Evolutionary conservation across 2,329 filamentous ascomycete species (phyloP).

Genomic region (Cercospora zeina): DNA sequence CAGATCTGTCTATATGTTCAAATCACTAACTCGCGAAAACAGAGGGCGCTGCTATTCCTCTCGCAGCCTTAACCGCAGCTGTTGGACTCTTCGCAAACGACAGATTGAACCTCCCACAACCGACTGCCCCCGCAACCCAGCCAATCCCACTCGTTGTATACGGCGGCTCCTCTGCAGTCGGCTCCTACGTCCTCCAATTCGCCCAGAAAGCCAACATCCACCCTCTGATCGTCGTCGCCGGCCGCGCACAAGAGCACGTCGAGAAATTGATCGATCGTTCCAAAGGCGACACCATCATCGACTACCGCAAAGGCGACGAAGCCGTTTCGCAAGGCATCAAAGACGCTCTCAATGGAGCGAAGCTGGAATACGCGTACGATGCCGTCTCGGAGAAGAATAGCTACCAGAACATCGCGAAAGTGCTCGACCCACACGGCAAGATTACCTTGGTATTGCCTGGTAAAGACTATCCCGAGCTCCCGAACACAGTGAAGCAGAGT

Average conservation of each 20-base stretch:
- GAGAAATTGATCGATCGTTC: conserved; percentile 53
- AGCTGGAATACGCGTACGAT: conserved; percentile 39
- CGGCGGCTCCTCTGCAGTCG: conserved; percentile 58
- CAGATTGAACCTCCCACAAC: conserved; percentile 46
- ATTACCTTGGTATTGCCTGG: conserved; percentile 42
- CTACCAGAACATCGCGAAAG: conserved; percentile 44
- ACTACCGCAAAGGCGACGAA: conserved; percentile 54
- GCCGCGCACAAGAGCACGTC: conserved; percentile 55
- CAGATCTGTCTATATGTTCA: not conserved
- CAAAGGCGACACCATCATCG: conserved; percentile 60
- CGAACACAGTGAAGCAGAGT: conserved; percentile 42
- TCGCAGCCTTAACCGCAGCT: conserved; percentile 51
- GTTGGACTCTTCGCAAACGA: conserved; percentile 45
- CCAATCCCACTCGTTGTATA: conserved; percentile 49
- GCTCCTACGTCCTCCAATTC: conserved; percentile 60
- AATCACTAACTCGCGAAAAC: not conserved
- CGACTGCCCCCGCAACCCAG: conserved; percentile 41
- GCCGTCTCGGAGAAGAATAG: conserved; percentile 37
- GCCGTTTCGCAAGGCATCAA: conserved; percentile 38
- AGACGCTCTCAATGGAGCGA: conserved; percentile 35
- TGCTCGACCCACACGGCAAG: conserved; percentile 40
- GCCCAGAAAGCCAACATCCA: conserved; percentile 57
- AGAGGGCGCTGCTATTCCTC: conserved; percentile 50
- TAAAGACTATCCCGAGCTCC: conserved; percentile 48
- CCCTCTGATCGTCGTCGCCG: conserved; percentile 62